Evolutionary conservation across 2,329 filamentous ascomycete species (phyloP), one percentile per base, ranked within the genome.

Genomic region (Fusarium sp.): DNA sequence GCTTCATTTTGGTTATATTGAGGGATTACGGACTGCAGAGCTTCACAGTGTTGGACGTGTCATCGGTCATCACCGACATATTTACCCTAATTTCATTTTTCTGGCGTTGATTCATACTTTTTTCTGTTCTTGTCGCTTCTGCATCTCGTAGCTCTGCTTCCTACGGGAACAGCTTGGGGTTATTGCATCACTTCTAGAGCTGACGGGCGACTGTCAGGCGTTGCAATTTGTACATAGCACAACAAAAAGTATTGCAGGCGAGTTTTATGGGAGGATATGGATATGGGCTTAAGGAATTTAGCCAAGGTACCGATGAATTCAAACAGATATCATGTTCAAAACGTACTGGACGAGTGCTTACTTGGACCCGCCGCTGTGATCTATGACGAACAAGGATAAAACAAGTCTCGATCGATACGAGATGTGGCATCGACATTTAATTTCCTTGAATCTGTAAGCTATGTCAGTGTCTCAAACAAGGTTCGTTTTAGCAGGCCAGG

Each of bases 211-310:
- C 53, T 63, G 63, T 58, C 56, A 42, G 59, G 48, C 57, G 49
- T 68, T 64, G 56, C 67, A 68, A 56, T 57, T 39, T 70, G 66
- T 74, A 68, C 63, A 74, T 71, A 71, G 46, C 60, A 67, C 50
- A 63, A 57, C 64, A 41, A 46, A 53, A 42, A 21, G 53, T 47
- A 52, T 53, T 61, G 59, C 69, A 70, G 63, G 41, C 41, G 66
- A 63, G 57, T 58, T 69, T 49, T 50, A 54, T 31, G 54, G 57
- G 31, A 46, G 49, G 48, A 58, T 64, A 50, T 57, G 49, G 48
- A 58, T 64, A 50, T 57, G 57, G 49, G 43, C 46, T 49, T 48
- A 28, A 43, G 49, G 65, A 46, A 44, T 63, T 57, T 50, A 49
- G 23, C 41, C 47, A 46, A 60, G 44, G 29, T 50, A 61, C 52